These are phyloP conservation scores for Aegilops umbellulata DNA, from an alignment of 176 grass and related monocot genomes.

Conservation along the genomic window DNA sequence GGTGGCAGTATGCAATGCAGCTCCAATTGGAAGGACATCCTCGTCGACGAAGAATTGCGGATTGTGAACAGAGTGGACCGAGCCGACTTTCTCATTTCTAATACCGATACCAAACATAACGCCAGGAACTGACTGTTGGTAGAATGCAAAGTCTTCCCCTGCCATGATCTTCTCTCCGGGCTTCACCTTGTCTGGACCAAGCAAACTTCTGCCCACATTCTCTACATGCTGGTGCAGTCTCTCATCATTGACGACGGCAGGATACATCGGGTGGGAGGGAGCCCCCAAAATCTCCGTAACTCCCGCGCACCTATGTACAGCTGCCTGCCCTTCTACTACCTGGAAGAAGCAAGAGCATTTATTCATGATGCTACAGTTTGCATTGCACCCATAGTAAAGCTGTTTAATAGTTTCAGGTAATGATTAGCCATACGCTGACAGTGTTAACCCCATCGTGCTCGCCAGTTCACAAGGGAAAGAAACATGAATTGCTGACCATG, in stretches of 20 bases:
- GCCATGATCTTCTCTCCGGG: conserved; percentile 82
- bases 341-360: conserved; percentile 22
- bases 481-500: no score
- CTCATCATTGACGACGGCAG: conserved; percentile 75
- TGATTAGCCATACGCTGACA: no score
- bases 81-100: conserved; percentile 57
- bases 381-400: background rate
- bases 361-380: background rate
- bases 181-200: conserved; percentile 68
- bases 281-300: conserved; percentile 25
- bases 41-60: conserved; percentile 78
- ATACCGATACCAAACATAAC: conserved; percentile 71
- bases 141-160: conserved; percentile 91
- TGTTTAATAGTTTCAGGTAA: no score
- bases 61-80: conserved; percentile 57
- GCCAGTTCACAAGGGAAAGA: no score
- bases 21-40: conserved; percentile 65
- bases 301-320: conserved; percentile 66
- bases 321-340: conserved; percentile 84
- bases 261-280: conserved; percentile 57
- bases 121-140: conserved; percentile 72
- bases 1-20: conserved; percentile 58
- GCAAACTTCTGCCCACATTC: conserved; percentile 43
- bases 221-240: conserved; percentile 63
- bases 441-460: no score